These are phyloP conservation scores for Erigeron philadelphicus DNA, from an alignment of 140 eudicot genomes.

Conservation along the genomic window DNA sequence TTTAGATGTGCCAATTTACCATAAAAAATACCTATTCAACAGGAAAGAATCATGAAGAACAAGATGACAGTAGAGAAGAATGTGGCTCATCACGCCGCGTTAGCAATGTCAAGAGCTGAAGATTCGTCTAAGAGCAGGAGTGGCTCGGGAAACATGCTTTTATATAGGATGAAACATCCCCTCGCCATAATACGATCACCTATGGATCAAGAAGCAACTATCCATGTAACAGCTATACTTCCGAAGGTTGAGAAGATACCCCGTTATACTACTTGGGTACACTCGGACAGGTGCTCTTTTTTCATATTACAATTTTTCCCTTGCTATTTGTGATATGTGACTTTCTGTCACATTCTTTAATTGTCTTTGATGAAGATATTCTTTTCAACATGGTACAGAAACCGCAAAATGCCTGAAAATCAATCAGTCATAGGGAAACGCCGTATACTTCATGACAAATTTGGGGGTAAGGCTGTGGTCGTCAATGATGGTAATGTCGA, in stretches of 20 bases:
- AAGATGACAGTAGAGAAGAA: conserved; percentile 33
- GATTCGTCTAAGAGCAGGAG: conserved; percentile 6
- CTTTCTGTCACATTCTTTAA: background rate
- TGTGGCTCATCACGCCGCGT: conserved; percentile 28
- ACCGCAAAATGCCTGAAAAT: conserved; percentile 67
- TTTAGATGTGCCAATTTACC: conserved; percentile 9
- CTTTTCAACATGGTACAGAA: conserved; percentile 42
- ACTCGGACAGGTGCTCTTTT: conserved; percentile 40
- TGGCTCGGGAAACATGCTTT: conserved; percentile 36
- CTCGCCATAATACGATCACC: conserved; percentile 10
- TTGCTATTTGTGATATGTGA: background rate
- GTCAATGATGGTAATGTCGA: conserved; percentile 63
- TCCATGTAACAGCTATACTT: conserved; percentile 37
- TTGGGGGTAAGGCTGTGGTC: conserved; percentile 50
- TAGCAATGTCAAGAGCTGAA: conserved; percentile 29
- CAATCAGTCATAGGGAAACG: conserved; percentile 68
- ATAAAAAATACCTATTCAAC: conserved; percentile 9
- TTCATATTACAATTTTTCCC: background rate
- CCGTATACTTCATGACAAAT: conserved; percentile 45
- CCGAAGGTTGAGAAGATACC: conserved; percentile 48
- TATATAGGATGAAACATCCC: conserved; percentile 41
- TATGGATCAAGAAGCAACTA: conserved; percentile 28
- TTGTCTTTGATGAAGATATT: background rate
- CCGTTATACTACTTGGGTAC: conserved; percentile 52
- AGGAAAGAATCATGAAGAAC: conserved; percentile 45